A percentile compares a stretch with the other conserved stretches of the same genome.
These are phyloP conservation scores for Apophysomyces variabilis DNA, from an alignment of 371 early-diverging fungal genomes.

Conservation along the genomic window DNA sequence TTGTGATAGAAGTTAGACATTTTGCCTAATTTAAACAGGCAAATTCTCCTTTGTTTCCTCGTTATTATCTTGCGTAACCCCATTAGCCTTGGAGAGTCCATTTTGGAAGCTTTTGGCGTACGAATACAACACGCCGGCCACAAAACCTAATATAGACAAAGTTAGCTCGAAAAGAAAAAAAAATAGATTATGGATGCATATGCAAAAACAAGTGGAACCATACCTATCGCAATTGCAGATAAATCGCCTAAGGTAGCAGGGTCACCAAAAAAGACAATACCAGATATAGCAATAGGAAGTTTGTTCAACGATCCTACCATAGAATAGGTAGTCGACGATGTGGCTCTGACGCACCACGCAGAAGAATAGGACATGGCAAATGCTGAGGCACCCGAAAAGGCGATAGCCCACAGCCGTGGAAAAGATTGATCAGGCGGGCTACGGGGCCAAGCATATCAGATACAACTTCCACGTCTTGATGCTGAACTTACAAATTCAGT, in stretches of 20 bases:
- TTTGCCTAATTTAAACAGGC: constrained; percentile 4
- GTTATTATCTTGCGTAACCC: not conserved
- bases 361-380: constrained; percentile 94
- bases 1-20: constrained; percentile 3
- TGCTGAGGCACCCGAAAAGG: constrained; percentile 84
- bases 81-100: not conserved
- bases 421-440: constrained; percentile 56
- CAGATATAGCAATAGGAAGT: constrained; percentile 93
- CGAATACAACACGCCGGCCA: constrained; percentile 87
- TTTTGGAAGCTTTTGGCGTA: constrained; percentile 61
- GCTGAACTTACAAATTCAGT: constrained; percentile 60
- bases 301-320: constrained; percentile 99
- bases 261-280: constrained; percentile 95
- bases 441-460: not conserved
- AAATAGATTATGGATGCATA: not conserved
- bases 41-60: not conserved
- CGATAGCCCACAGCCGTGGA: constrained; percentile 68
- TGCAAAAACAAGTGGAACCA: constrained; percentile 14
- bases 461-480: not conserved
- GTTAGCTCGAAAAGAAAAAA: not conserved
- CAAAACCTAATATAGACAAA: constrained; percentile 54
- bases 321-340: constrained; percentile 96
- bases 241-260: constrained; percentile 82
- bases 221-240: constrained; percentile 75
- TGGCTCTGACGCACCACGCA: constrained; percentile 95